phyloP scores from a whole-genome alignment of 2,329 filamentous ascomycete genomes.

The Phyllosticta ampelicida region DNA sequence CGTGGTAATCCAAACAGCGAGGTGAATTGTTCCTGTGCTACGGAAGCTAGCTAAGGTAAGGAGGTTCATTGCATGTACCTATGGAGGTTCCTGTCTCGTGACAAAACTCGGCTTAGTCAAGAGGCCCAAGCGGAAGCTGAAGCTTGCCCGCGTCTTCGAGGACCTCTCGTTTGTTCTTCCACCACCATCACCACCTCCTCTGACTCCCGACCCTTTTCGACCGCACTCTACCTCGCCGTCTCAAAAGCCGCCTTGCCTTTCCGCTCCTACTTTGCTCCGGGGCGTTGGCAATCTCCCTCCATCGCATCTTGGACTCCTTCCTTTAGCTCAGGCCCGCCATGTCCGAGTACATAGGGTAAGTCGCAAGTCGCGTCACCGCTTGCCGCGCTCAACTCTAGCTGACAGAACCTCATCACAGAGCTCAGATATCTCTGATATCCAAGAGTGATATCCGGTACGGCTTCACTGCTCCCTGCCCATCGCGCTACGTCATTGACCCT shows the following conservation, averaged over 20 bases:
- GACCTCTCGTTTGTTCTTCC: not conserved
- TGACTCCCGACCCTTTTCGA: not conserved
- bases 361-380: slow-evolving; percentile 19
- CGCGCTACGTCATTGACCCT: slow-evolving; percentile 1
- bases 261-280: slow-evolving; percentile 12
- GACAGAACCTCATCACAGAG: slow-evolving; percentile 42
- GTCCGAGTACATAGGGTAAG: slow-evolving; percentile 52
- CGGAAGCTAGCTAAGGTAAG: not conserved
- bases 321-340: slow-evolving; percentile 28
- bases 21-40: not conserved
- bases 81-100: not conserved
- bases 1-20: not conserved
- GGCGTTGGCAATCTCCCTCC: slow-evolving; percentile 13
- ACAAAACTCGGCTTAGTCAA: not conserved
- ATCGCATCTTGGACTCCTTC: slow-evolving; percentile 9
- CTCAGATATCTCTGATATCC: slow-evolving; percentile 91
- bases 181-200: slow-evolving; percentile 3
- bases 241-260: slow-evolving; percentile 3
- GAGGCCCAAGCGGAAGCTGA: not conserved
- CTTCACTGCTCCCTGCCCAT: slow-evolving; percentile 2
- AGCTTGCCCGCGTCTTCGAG: not conserved
- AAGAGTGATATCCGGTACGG: slow-evolving; percentile 92
- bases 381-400: slow-evolving; percentile 24
- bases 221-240: not conserved
- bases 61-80: too few relatives aligned